phyloP scores from a whole-genome alignment of 768 basidiomycete genomes.

The Amanita pseudoporphyria region DNA sequence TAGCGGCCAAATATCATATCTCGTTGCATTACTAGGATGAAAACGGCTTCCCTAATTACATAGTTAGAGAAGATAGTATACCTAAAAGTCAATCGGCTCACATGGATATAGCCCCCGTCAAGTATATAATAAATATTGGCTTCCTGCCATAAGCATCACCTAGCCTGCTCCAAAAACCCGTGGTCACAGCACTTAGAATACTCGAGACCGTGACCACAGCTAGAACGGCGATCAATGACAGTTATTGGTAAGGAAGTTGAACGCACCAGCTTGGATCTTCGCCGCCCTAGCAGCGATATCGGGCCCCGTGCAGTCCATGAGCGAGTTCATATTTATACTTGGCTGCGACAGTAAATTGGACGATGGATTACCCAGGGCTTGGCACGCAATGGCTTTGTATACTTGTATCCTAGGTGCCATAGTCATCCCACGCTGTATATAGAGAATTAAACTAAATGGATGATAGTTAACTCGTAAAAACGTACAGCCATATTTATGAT shows the following conservation, averaged over 20 bases:
- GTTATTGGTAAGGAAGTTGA: background rate
- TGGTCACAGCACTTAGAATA: slow-evolving; percentile 68
- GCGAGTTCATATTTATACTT: slow-evolving; percentile 6
- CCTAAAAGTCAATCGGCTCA: slow-evolving; percentile 24
- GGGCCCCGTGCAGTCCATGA: slow-evolving; percentile 28
- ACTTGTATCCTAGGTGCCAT: slow-evolving; percentile 73
- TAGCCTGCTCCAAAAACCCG: slow-evolving; percentile 80
- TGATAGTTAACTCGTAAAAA: background rate
- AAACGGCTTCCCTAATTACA: slow-evolving; percentile 57
- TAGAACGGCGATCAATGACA: slow-evolving; percentile 13
- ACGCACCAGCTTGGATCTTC: slow-evolving; percentile 54
- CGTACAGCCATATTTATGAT: slow-evolving; percentile 56
- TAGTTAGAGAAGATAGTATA: background rate
- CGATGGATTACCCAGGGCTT: slow-evolving; percentile 29
- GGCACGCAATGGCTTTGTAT: slow-evolving; percentile 69
- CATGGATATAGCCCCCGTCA: slow-evolving; percentile 68
- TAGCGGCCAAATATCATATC: slow-evolving; percentile 34
- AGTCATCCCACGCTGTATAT: slow-evolving; percentile 74
- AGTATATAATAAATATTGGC: slow-evolving; percentile 54
- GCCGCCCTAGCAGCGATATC: slow-evolving; percentile 63
- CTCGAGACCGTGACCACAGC: slow-evolving; percentile 74
- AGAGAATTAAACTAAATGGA: slow-evolving; percentile 6
- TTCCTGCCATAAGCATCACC: slow-evolving; percentile 74
- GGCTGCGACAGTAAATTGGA: slow-evolving; percentile 12
- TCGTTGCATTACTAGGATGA: slow-evolving; percentile 68